These are phyloP conservation scores for Grosmannia huntii DNA, from an alignment of 2,329 filamentous ascomycete genomes.

Conservation along the genomic window DNA sequence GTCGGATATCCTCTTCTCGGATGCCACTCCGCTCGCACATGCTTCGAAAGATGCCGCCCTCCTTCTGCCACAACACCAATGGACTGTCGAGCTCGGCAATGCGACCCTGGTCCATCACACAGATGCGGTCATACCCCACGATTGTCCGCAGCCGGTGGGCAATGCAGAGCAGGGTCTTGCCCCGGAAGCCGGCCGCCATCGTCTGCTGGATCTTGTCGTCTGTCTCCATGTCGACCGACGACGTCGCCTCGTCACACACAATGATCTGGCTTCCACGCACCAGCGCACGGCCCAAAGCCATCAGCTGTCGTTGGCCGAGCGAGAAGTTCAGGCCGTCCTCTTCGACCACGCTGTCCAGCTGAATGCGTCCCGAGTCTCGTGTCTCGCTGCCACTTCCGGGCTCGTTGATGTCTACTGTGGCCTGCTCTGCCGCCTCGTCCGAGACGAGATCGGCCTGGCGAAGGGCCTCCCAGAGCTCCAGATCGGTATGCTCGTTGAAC, in stretches of 20 bases:
- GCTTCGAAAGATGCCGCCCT: conserved; percentile 60
- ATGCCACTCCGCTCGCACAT: conserved; percentile 90
- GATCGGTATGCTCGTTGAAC: conserved; percentile 64
- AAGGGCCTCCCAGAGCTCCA: conserved; percentile 66
- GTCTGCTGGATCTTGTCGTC: conserved; percentile 90
- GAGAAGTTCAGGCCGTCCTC: conserved; percentile 96
- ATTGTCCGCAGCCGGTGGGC: conserved; percentile 88
- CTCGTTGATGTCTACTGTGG: conserved; percentile 6
- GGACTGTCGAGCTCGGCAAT: conserved; percentile 84
- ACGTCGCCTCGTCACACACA: conserved; percentile 93
- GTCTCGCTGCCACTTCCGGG: not conserved
- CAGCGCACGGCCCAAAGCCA: conserved; percentile 84
- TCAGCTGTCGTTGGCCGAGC: conserved; percentile 85
- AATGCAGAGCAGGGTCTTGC: conserved; percentile 83
- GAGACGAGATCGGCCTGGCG: conserved; percentile 59
- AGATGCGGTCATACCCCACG: conserved; percentile 86
- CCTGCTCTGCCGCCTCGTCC: conserved; percentile 23
- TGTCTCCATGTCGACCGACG: conserved; percentile 87
- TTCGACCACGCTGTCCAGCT: conserved; percentile 75
- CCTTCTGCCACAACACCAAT: conserved; percentile 56
- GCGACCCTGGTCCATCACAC: conserved; percentile 81
- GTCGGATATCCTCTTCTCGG: conserved; percentile 37
- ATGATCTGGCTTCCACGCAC: conserved; percentile 85
- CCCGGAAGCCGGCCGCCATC: conserved; percentile 72
- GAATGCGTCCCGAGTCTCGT: conserved; percentile 39